Base-by-base conservation (phyloP, 495 filamentous ascomycete genomes). In the Sabuloglossum arenarium region DNA sequence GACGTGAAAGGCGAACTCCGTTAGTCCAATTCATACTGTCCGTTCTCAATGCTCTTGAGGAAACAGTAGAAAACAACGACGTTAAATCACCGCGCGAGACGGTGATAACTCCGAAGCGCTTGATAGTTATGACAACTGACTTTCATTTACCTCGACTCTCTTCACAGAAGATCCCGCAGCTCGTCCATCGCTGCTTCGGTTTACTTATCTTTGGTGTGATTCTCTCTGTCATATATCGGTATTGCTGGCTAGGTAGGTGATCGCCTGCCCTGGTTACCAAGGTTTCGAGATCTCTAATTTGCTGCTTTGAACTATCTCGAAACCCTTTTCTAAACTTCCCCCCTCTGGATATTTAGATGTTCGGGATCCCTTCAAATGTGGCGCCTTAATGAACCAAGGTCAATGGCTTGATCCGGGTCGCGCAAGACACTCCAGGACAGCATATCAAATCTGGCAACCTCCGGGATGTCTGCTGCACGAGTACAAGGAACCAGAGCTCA, bases 401-500 rank as follows among this genome's bases (percentile, higher is more conserved):
- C 50, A 66, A 55, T 81, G 79, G 79, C 67, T 76, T 12, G 74
- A 76, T 55, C 52, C 62, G 39, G 62, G 63, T 11, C 32, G 19
- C 19, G 42, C 42, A 10, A 6, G 55, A 57, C 42, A 61, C 60
- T 46, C 56, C 62, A 9, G 34, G 30, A 16, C 46, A 61, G 8
- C 62, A 61, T 5, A 66, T 64, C 55, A 66, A 29, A 68, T 71
- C 39, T 81, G 79, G 79, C 76, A 82, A 59, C 70, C 76, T n/a
- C 68, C 69, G 12, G 74, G 74, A 24, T 82, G 79, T 61, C 71
- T 79, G 58, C 65, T 81, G 62, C 76, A 72, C 53, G 63, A 73
- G 43, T 82, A 81, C 66, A 66, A 68, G 28, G 57, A 58, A 2
- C 57, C 62, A 23, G 76, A 76, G 43, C 63, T 79, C 21, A 59